Percentiles rank a stretch among this genome's conserved stretches.
Conservation (phyloP, 768 basidiomycete genomes). For the Ramaria sp. region DNA sequence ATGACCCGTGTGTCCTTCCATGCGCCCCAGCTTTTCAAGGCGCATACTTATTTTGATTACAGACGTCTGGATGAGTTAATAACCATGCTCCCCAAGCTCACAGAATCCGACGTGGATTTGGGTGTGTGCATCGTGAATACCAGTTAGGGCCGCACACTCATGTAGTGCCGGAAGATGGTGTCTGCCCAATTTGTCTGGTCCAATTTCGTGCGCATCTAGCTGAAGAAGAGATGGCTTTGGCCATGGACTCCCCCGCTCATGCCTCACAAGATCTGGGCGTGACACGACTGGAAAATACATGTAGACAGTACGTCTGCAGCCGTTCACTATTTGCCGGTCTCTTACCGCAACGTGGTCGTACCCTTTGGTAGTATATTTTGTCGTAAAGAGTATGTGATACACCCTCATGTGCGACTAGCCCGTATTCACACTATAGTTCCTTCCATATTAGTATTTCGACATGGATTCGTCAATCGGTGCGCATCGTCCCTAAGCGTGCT, state of each 20-base stretch:
- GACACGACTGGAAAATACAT: slow-evolving; percentile 48
- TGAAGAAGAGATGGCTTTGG: slow-evolving; percentile 63
- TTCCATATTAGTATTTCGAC: slow-evolving; percentile 8
- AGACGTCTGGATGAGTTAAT: slow-evolving; percentile 26
- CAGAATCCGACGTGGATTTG: slow-evolving; percentile 34
- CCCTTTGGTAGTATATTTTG: slow-evolving; percentile 45
- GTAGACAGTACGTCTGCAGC: slow-evolving; percentile 28
- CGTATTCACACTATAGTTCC: slow-evolving; percentile 31
- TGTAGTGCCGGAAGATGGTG: slow-evolving; percentile 36
- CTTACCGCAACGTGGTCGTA: background rate
- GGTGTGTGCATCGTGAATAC: background rate
- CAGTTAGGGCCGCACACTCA: slow-evolving; percentile 23
- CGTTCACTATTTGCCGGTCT: background rate
- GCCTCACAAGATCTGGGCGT: slow-evolving; percentile 62
- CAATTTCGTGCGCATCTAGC: slow-evolving; percentile 57
- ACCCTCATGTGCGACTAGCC: slow-evolving; percentile 10
- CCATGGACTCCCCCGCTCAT: slow-evolving; percentile 72
- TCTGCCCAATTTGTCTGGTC: slow-evolving; percentile 69
- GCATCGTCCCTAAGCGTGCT: background rate
- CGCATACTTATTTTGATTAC: background rate
- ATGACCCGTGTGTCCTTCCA: slow-evolving; percentile 5
- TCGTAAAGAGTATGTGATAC: slow-evolving; percentile 49
- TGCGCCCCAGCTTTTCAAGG: background rate
- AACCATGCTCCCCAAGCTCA: slow-evolving; percentile 35
- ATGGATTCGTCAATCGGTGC: slow-evolving; percentile 9